These are phyloP conservation scores for Cladochytrium replicatum DNA, from an alignment of 192 early-diverging fungal species.

Conservation along the genomic window DNA sequence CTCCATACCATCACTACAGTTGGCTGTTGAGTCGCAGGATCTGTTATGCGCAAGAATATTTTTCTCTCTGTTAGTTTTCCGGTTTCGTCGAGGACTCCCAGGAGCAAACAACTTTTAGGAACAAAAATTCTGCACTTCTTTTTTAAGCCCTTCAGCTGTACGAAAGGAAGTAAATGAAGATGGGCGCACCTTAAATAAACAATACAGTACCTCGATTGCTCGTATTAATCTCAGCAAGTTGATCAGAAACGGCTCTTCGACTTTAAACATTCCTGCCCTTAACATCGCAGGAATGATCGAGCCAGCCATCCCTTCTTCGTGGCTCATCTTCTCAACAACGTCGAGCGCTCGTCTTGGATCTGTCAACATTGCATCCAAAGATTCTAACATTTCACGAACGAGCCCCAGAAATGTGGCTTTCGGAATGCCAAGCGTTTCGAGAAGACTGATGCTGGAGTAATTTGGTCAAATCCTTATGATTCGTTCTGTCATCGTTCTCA, in stretches of 20 bases:
- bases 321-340: conserved; percentile 10
- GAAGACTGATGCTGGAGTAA: conserved; percentile 8
- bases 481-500: too few species aligned
- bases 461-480: too few species aligned
- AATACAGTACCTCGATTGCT: conserved; percentile 16
- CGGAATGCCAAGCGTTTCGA: conserved; percentile 15
- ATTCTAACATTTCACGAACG: conserved; percentile 4
- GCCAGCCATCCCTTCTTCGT: conserved; percentile 7
- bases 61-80: conserved; percentile 17
- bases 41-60: conserved; percentile 21
- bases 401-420: conserved; percentile 13
- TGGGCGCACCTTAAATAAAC: too few species aligned
- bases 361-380: conserved; percentile 3
- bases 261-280: conserved; percentile 17
- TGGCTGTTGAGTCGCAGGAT: too few species aligned
- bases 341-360: conserved; percentile 8
- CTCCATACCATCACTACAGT: too few species aligned
- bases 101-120: conserved; percentile 14
- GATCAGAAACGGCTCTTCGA: conserved; percentile 20
- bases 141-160: conserved; percentile 8
- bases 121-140: conserved; percentile 10
- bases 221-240: conserved; percentile 16
- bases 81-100: conserved; percentile 37
- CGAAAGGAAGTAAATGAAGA: too few species aligned
- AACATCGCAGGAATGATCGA: conserved; percentile 12